Evolutionary conservation across 2,329 filamentous ascomycete species (phyloP).

Genomic region (Fusarium longipes): DNA sequence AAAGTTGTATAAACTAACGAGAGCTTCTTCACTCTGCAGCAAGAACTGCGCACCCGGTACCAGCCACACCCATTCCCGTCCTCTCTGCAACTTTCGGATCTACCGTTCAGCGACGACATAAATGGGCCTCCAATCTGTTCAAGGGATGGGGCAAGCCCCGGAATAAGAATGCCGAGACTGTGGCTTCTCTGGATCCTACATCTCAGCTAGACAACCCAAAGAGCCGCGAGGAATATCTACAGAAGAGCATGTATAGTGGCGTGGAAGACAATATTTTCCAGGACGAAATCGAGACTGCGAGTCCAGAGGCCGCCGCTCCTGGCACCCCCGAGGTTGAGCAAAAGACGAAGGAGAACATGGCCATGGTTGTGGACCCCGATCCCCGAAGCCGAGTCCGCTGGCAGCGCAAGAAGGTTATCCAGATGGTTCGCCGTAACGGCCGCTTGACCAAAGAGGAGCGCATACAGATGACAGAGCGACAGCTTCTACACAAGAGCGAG

Average conservation of each 20-base stretch:
- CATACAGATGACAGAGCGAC: constrained; percentile 72
- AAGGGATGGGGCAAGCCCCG: constrained; percentile 51
- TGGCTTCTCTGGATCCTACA: constrained; percentile 40
- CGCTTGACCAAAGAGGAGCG: constrained; percentile 68
- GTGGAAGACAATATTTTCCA: constrained; percentile 72
- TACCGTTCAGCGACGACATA: constrained; percentile 53
- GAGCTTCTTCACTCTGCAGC: constrained; percentile 31
- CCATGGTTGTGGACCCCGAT: constrained; percentile 77
- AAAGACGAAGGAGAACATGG: constrained; percentile 64
- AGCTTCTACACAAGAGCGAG: constrained; percentile 69
- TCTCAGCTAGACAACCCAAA: constrained; percentile 57
- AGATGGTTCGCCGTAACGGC: constrained; percentile 73
- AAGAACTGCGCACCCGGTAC: constrained; percentile 36
- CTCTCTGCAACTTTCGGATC: constrained; percentile 30
- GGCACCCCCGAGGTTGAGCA: constrained; percentile 51
- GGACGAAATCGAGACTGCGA: constrained; percentile 61
- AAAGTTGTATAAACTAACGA: constrained; percentile 28
- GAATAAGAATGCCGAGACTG: constrained; percentile 49
- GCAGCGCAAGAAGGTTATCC: constrained; percentile 86
- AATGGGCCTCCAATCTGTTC: constrained; percentile 58
- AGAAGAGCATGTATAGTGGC: constrained; percentile 55
- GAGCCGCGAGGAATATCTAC: constrained; percentile 56
- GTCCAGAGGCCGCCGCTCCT: constrained; percentile 26
- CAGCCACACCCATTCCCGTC: constrained; percentile 32
- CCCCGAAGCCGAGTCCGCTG: constrained; percentile 77